Evolutionary conservation across 75 land plant species (phyloP), one percentile per base, ranked within the genome.

Genomic region (Azolla pinnata): DNA sequence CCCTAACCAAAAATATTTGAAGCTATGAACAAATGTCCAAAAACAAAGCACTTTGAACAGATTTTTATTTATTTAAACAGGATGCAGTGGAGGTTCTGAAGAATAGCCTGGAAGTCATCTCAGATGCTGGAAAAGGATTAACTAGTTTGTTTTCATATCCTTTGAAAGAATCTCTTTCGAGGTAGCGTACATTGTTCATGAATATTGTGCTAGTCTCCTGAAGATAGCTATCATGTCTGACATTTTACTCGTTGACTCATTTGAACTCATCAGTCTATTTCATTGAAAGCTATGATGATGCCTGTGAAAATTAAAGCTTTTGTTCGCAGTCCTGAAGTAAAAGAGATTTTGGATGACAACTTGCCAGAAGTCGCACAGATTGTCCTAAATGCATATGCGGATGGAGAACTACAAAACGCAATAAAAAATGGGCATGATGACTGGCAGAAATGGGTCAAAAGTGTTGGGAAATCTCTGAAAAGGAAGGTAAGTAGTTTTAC

Each of bases 381-480:
- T 57, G 51, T 92, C 52, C 29, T 92, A 38, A 56, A 80, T 57
- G 84, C 96, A 17, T 81, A 83, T 70, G 97, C 88, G 23, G 79
- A 60, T 72, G 96, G 97, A 45, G 96, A 92, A 40, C 60, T 92
- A 12, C 49, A 54, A 30, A 50, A 40, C 31, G 96, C 87, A 29
- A 76, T 88, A 30, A 77, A 85, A 31, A 83, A 72, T 47, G 97
- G 90, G 27, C 81, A 51, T 63, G 71, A 79, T 62, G 84, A 85
- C 21, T 92, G 96, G 96, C 75, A 85, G 58, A 81, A 74, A 38
- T 92, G 97, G 97, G 80, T 88, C 26, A 92, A 92, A 70, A 59
- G 79, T 65, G 70, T 88, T 60, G 96, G 96, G 23, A 92, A 92
- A 63, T 44, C 73, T 20, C 59, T 85, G 31, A 92, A 88, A 31